Evolutionary conservation across 805 yeast species (phyloP).

Genomic region (Sugiyamaella boreocaroliniensis): DNA sequence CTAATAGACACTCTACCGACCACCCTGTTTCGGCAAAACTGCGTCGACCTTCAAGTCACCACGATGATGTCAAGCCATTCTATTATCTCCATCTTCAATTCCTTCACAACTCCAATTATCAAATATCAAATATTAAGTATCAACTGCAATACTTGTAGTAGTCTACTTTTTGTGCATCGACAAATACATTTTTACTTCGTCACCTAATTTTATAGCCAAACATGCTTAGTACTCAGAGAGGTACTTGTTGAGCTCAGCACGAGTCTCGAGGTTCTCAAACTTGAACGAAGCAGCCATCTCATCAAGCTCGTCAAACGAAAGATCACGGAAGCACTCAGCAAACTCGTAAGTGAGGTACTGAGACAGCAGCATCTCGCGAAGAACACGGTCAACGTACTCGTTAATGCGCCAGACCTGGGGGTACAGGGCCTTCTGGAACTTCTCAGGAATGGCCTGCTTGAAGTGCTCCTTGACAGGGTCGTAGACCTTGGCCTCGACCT

Average conservation of each 20-base stretch:
- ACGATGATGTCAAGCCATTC: too few relatives aligned
- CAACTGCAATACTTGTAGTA: too few relatives aligned
- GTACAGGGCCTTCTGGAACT: slow-evolving; percentile 36
- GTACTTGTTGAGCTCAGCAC: slow-evolving; percentile 37
- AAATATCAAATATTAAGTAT: too few relatives aligned
- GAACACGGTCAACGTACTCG: slow-evolving; percentile 35
- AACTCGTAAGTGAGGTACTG: slow-evolving; percentile 41
- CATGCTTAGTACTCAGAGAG: slow-evolving; percentile 7
- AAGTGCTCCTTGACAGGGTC: slow-evolving; percentile 35
- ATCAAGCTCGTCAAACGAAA: slow-evolving; percentile 41
- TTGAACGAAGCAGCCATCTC: slow-evolving; percentile 46
- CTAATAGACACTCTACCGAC: too few relatives aligned
- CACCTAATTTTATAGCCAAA: background rate
- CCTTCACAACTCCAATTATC: too few relatives aligned
- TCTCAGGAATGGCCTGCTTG: slow-evolving; percentile 36
- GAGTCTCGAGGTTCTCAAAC: slow-evolving; percentile 39
- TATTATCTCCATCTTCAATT: too few relatives aligned
- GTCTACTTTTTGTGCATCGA: too few relatives aligned
- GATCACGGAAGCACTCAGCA: slow-evolving; percentile 38
- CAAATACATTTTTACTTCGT: background rate
- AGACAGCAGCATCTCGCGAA: slow-evolving; percentile 39
- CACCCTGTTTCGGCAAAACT: too few relatives aligned
- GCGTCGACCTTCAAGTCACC: too few relatives aligned
- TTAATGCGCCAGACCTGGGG: slow-evolving; percentile 30
- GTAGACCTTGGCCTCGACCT: slow-evolving; percentile 33